Base-by-base conservation (phyloP, 2,329 filamentous ascomycete genomes). In the Penicillium sclerotigenum region DNA sequence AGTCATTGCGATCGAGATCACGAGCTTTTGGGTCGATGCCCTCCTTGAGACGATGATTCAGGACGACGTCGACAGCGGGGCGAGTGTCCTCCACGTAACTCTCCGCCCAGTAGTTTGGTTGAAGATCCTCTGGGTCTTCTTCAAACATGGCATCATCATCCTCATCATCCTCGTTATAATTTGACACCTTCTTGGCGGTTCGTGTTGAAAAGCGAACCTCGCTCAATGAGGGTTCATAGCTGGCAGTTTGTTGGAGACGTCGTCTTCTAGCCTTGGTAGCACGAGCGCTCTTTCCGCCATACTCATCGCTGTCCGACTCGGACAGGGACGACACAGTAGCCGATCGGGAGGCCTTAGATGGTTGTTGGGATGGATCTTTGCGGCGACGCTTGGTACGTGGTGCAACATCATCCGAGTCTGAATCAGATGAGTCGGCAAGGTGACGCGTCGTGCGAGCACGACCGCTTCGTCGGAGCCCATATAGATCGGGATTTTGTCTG, bases 181-280 rank as follows among this genome's bases (percentile, higher is more conserved):
- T 88, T 5, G 83, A 82, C 46, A 87, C 79, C 70, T 90, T 90
- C 14, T 89, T 89, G 52, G 91, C 90, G 60, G 90, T 88, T 58
- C 93, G 84, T 52, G 88, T 94, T 7, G 92, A 96, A 83, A 96
- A 97, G 62, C 93, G 88, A 69, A 96, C 90, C 76, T 96, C 92
- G 55, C 84, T 83, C 65, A 87, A 83, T 5, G 86, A 80, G 8
- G 88, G 82, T 38, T 84, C 82, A 13, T 87, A 81, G 47, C 79
- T 83, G 24, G 86, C 82, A 57, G 80, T 77, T 70, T 91, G 83
- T 56, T 87, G 80, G 69, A 89, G 84, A 58, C 87, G 86, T 53
- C 88, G 88, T 59, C 81, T 80, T 65, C 90, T 89, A 72, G 90
- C 92, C 76, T 92, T 94, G 61, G 83, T 86, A 46, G 80, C 75